Conservation (phyloP, 805 yeast species). For the Starmerella powellii region DNA sequence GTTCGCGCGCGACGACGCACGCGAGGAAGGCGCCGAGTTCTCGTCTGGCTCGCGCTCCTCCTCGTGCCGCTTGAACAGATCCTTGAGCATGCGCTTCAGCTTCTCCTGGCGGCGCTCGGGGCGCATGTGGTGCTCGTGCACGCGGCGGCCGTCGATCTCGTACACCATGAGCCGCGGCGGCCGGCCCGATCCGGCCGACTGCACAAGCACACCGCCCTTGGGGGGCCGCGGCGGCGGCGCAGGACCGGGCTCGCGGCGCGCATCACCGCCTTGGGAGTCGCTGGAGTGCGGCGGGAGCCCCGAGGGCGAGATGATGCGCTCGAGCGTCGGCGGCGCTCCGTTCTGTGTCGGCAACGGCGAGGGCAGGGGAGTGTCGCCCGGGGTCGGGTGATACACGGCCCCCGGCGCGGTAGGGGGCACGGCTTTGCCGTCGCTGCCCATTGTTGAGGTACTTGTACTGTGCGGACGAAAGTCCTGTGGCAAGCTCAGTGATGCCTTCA, state of each 20-base stretch:
- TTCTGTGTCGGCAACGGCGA: background rate
- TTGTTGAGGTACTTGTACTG: background rate
- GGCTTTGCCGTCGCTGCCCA: background rate
- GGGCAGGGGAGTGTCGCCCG: background rate
- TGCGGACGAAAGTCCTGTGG: too few relatives aligned
- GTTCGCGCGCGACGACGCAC: slow-evolving; percentile 3
- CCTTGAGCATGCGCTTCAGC: slow-evolving; percentile 23
- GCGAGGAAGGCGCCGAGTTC: background rate
- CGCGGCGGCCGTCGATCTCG: slow-evolving; percentile 27
- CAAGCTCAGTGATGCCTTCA: too few relatives aligned
- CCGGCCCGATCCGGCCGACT: slow-evolving; percentile 17
- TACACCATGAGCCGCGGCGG: slow-evolving; percentile 25
- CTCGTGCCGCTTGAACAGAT: slow-evolving; percentile 19
- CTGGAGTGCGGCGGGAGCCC: background rate
- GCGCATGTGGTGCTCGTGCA: slow-evolving; percentile 77
- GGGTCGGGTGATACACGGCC: slow-evolving; percentile 4
- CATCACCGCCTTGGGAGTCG: too few relatives aligned
- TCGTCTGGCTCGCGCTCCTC: slow-evolving; percentile 7
- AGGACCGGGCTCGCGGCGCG: too few relatives aligned
- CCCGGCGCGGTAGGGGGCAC: slow-evolving; percentile 8
- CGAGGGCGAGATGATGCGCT: background rate
- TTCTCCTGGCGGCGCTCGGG: slow-evolving; percentile 42
- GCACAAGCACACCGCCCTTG: slow-evolving; percentile 1
- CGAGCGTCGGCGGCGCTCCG: background rate
- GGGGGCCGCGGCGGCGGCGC: background rate